These are phyloP conservation scores for Artemisia princeps DNA, from an alignment of 140 eudicot species.

Conservation along the genomic window DNA sequence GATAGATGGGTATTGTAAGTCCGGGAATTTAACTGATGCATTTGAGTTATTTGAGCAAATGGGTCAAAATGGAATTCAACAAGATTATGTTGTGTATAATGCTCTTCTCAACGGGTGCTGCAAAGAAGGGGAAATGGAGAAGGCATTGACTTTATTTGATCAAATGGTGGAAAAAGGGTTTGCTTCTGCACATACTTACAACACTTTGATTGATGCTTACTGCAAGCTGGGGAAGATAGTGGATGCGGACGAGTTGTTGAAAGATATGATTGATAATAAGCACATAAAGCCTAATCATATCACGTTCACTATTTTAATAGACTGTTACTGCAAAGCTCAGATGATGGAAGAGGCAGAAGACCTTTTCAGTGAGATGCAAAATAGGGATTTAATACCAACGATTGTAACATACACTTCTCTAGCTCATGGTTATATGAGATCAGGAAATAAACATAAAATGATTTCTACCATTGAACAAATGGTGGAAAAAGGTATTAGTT, in stretches of 20 bases:
- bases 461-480: constrained; percentile 53
- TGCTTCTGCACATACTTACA: constrained; percentile 49
- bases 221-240: constrained; percentile 57
- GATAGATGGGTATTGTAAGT: constrained; percentile 76
- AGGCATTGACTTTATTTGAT: constrained; percentile 52
- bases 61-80: constrained; percentile 39
- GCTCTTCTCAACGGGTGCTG: constrained; percentile 74
- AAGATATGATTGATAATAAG: constrained; percentile 56
- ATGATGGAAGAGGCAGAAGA: constrained; percentile 68
- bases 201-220: constrained; percentile 61
- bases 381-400: constrained; percentile 54
- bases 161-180: constrained; percentile 47
- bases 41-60: constrained; percentile 61
- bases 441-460: constrained; percentile 53
- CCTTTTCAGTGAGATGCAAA: constrained; percentile 63
- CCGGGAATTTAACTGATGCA: constrained; percentile 44
- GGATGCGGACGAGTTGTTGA: constrained; percentile 56
- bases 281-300: constrained; percentile 55
- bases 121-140: constrained; percentile 47
- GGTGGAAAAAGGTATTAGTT: constrained; percentile 60
- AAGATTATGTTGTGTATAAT: constrained; percentile 55
- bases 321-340: constrained; percentile 54
- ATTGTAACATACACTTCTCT: constrained; percentile 69
- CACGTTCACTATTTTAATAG: constrained; percentile 66
- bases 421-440: constrained; percentile 52